Percentiles rank a stretch among this genome's conserved stretches.
Conservation (phyloP, 2,329 filamentous ascomycete genomes). For the Ascochyta fabae region DNA sequence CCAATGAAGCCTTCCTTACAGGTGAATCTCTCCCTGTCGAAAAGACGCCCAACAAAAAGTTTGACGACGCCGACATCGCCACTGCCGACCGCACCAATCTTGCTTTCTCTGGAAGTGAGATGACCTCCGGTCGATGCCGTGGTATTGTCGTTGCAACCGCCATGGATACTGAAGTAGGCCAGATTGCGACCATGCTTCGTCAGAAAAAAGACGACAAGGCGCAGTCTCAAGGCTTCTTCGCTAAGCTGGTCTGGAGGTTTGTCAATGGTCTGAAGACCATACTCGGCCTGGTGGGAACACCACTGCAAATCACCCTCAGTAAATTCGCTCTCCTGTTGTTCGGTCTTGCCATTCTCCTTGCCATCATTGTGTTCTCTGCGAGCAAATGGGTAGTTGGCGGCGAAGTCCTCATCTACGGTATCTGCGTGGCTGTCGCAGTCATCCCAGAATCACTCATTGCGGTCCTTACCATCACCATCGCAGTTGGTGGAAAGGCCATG, state of each 20-base stretch:
- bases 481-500: constrained; percentile 52
- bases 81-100: constrained; percentile 72
- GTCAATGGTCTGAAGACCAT: constrained; percentile 55
- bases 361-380: constrained; percentile 71
- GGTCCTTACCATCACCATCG: constrained; percentile 71
- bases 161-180: constrained; percentile 77
- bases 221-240: constrained; percentile 56
- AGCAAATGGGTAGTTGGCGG: constrained; percentile 56
- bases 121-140: constrained; percentile 72
- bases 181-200: constrained; percentile 73
- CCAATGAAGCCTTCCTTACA: constrained; percentile 77
- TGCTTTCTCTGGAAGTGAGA: constrained; percentile 73
- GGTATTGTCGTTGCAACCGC: constrained; percentile 74
- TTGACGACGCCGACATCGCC: constrained; percentile 60
- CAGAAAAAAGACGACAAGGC: constrained; percentile 61
- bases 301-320: constrained; percentile 82
- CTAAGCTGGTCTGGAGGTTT: constrained; percentile 37
- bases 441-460: constrained; percentile 65
- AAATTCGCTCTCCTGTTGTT: constrained; percentile 85
- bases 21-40: constrained; percentile 74
- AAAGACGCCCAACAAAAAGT: constrained; percentile 65
- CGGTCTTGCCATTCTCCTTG: constrained; percentile 72
- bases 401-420: constrained; percentile 57
- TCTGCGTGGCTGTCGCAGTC: constrained; percentile 56
- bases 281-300: constrained; percentile 77